These are phyloP conservation scores for Maudiozyma turicensis DNA, from an alignment of 805 yeast genomes.

Conservation along the genomic window DNA sequence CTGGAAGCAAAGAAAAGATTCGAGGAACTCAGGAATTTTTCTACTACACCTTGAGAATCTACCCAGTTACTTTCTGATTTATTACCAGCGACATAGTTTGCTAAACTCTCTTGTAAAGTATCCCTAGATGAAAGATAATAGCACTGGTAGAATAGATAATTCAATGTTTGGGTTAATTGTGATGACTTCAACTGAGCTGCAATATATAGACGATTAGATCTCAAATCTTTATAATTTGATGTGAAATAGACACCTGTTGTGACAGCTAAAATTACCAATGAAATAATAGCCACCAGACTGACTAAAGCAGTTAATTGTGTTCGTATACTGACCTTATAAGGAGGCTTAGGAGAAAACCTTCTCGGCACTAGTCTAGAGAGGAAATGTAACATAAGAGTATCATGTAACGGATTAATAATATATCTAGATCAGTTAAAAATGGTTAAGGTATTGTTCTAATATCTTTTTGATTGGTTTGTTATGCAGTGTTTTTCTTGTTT, in stretches of 20 bases:
- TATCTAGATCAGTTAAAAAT: not conserved
- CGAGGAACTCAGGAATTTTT: conserved; percentile 56
- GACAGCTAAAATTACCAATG: conserved; percentile 62
- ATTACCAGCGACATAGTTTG: conserved; percentile 65
- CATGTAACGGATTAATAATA: not conserved
- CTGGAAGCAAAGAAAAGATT: conserved; percentile 54
- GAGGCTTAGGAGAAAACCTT: conserved; percentile 14
- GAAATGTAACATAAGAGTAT: not conserved
- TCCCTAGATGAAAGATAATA: conserved; percentile 55
- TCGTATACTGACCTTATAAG: conserved; percentile 53
- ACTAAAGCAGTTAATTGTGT: conserved; percentile 69
- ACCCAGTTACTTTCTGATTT: conserved; percentile 41
- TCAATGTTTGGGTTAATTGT: conserved; percentile 62
- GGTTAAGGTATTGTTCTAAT: not conserved
- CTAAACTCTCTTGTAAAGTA: conserved; percentile 48
- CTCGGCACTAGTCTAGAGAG: not conserved
- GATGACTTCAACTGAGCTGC: conserved; percentile 76
- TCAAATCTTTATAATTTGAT: conserved; percentile 44
- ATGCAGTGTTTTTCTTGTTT: too few relatives aligned
- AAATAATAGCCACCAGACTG: conserved; percentile 55
- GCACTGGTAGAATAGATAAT: conserved; percentile 56
- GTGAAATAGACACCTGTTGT: conserved; percentile 72
- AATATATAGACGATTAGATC: conserved; percentile 64
- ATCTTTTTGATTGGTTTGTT: too few relatives aligned
- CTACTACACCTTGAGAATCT: conserved; percentile 38